Conservation (phyloP, 495 filamentous ascomycete species). For the Astrothelium subdiscretum region DNA sequence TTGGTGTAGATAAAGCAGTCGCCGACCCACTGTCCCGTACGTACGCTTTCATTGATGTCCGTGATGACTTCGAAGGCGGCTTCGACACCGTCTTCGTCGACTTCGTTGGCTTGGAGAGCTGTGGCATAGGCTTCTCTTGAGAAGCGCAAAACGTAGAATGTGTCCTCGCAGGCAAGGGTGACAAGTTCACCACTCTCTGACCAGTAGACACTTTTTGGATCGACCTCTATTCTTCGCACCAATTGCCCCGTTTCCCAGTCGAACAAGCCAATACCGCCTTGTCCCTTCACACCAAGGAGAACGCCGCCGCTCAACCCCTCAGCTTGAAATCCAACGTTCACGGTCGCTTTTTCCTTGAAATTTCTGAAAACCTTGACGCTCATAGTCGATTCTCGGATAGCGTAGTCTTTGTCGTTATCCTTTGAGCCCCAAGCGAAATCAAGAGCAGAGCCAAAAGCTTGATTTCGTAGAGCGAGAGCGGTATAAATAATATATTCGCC, state of each 20-base stretch:
- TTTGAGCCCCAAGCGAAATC: slow-evolving; percentile 98
- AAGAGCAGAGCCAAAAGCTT: slow-evolving; percentile 86
- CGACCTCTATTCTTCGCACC: slow-evolving; percentile 90
- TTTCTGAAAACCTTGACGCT: slow-evolving; percentile 96
- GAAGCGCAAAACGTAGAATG: slow-evolving; percentile 87
- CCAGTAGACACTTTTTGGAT: slow-evolving; percentile 87
- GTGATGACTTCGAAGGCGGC: slow-evolving; percentile 92
- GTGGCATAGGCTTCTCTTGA: slow-evolving; percentile 76
- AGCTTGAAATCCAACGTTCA: slow-evolving; percentile 93
- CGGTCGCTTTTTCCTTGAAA: slow-evolving; percentile 73
- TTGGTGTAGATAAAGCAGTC: slow-evolving; percentile 99
- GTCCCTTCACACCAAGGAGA: slow-evolving; percentile 87
- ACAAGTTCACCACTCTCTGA: slow-evolving; percentile 92
- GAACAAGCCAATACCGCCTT: slow-evolving; percentile 88
- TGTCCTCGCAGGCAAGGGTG: slow-evolving; percentile 85
- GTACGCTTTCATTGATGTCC: slow-evolving; percentile 86
- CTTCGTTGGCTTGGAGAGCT: slow-evolving; percentile 65
- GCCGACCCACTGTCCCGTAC: slow-evolving; percentile 95
- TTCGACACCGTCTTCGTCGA: slow-evolving; percentile 94
- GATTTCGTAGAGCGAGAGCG: slow-evolving; percentile 92
- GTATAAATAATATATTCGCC: slow-evolving; percentile 99
- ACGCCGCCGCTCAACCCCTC: slow-evolving; percentile 85
- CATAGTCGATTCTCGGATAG: slow-evolving; percentile 83
- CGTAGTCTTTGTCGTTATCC: slow-evolving; percentile 97
- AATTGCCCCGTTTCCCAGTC: slow-evolving; percentile 88